phyloP scores from a whole-genome alignment of 2,329 filamentous ascomycete genomes.

The Raffaelea albimanens region DNA sequence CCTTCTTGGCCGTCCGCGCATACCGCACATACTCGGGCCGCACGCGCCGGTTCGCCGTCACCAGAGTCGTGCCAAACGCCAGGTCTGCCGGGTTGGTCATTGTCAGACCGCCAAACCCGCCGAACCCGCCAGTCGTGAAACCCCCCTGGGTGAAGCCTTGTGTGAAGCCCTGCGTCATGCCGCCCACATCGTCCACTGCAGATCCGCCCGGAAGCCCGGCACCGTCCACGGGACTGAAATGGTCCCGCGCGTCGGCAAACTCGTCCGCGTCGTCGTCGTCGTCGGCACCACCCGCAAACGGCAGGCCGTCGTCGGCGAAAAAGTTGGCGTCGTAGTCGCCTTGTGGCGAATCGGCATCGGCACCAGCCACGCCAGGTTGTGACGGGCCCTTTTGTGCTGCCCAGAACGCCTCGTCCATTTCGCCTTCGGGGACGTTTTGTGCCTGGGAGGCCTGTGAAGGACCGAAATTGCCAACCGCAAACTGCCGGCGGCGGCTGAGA shows the following conservation, averaged over 20 bases:
- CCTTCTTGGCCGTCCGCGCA: slow-evolving; percentile 61
- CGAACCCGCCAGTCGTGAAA: slow-evolving; percentile 18
- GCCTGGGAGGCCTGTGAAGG: background rate
- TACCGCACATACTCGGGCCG: slow-evolving; percentile 63
- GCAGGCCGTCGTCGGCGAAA: slow-evolving; percentile 81
- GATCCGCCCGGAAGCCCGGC: background rate
- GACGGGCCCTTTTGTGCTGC: slow-evolving; percentile 56
- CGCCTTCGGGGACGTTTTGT: slow-evolving; percentile 50
- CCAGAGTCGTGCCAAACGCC: slow-evolving; percentile 57
- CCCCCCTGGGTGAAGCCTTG: slow-evolving; percentile 36
- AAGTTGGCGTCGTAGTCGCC: slow-evolving; percentile 96
- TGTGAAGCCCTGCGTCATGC: slow-evolving; percentile 33
- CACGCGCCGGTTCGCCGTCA: slow-evolving; percentile 53
- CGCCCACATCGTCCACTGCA: slow-evolving; percentile 21
- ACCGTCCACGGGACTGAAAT: slow-evolving; percentile 58
- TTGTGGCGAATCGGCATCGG: slow-evolving; percentile 43
- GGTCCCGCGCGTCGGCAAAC: slow-evolving; percentile 73
- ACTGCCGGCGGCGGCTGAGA: slow-evolving; percentile 56
- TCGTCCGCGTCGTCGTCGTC: slow-evolving; percentile 53
- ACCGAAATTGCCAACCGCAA: slow-evolving; percentile 28
- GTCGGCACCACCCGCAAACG: slow-evolving; percentile 60
- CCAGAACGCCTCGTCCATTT: slow-evolving; percentile 96
- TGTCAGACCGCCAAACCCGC: slow-evolving; percentile 30
- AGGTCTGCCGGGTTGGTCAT: slow-evolving; percentile 32
- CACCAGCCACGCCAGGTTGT: slow-evolving; percentile 24